phyloP scores from a whole-genome alignment of 176 grass and related monocot species.

The Raddia distichophylla region DNA sequence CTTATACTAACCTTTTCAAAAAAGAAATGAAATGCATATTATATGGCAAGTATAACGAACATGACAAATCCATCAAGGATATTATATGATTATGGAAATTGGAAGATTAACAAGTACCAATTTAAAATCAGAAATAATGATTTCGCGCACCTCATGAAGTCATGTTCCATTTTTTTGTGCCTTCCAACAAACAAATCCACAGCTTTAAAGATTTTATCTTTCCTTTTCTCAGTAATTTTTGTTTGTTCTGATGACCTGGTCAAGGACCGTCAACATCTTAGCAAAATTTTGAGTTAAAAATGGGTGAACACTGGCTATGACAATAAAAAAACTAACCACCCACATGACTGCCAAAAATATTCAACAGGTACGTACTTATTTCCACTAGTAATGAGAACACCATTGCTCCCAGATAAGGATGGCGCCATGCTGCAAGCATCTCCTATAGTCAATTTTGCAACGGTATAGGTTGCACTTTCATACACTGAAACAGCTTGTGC shows the following conservation, averaged over 20 bases:
- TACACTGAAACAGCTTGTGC: conserved; percentile 67
- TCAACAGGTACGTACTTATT: conserved; percentile 59
- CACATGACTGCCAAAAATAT: not conserved
- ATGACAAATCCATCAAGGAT: not conserved
- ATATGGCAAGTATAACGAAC: not conserved
- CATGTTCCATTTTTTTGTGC: conserved; percentile 71
- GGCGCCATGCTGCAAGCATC: conserved; percentile 78
- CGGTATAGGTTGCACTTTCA: conserved; percentile 66
- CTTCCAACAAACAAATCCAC: conserved; percentile 78
- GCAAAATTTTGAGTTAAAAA: not conserved
- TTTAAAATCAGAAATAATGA: conserved; percentile 2
- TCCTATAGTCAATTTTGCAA: conserved; percentile 70
- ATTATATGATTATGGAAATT: not conserved
- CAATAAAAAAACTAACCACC: not conserved
- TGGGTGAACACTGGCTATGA: not conserved
- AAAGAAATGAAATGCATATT: not conserved
- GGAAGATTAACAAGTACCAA: not conserved
- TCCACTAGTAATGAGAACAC: conserved; percentile 42
- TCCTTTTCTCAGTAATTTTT: conserved; percentile 58
- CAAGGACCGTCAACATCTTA: conserved; percentile 27
- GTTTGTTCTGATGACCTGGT: conserved; percentile 62
- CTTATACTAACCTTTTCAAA: not conserved
- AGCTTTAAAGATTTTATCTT: conserved; percentile 67
- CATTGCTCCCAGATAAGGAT: conserved; percentile 6
- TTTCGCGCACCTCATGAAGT: conserved; percentile 62